Base-by-base conservation (phyloP, 208 protist genomes). In the Crithidia mellificae region DNA sequence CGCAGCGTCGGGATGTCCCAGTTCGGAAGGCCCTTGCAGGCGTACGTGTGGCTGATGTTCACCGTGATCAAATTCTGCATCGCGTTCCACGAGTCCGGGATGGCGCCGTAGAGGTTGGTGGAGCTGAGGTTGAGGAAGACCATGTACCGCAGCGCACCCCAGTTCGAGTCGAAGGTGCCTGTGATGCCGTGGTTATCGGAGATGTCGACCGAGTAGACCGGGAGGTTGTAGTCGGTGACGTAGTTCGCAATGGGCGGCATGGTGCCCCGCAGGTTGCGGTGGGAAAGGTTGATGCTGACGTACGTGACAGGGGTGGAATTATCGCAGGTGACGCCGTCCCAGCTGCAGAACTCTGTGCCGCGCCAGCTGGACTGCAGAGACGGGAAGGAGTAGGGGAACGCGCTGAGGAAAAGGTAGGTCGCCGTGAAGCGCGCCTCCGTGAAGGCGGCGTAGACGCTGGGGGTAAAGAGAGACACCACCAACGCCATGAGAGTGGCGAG, bases 291-390 rank as follows among this genome's bases (percentile, higher is more conserved):
- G 41, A 76, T 55, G 38, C 44, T 63, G 38, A 72, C 57, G 32
- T 63, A 24, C 27, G 56, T 57, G 69, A 29, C 30, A 17, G 50
- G 43, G 27, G n/a, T n/a, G n/a, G n/a, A n/a, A n/a, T n/a, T n/a
- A n/a, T 65, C 61, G 69, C 69, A 75, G 25, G n/a, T 64, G 47
- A 75, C 30, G 32, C 61, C 59, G 2, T 11, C 6, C 54, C 51
- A 75, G 44, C 46, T 64, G 61, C 69, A 75, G 61, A 59, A 75
- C 54, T 75, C 30, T 1, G 59, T 52, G 53, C 65, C 52, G 14
- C 15, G 44, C 65, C 65, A 71, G 22, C 6, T 0, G 14, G 17
- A 19, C 22, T 1, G 3, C 8, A 69, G 52, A 11, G 17, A 22
- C n/a, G 24, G 5, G 29, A 69, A 36, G n/a, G 20, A 25, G 20